phyloP scores from a whole-genome alignment of 257 asterid species.

The Nicotiana tomentosiformis region DNA sequence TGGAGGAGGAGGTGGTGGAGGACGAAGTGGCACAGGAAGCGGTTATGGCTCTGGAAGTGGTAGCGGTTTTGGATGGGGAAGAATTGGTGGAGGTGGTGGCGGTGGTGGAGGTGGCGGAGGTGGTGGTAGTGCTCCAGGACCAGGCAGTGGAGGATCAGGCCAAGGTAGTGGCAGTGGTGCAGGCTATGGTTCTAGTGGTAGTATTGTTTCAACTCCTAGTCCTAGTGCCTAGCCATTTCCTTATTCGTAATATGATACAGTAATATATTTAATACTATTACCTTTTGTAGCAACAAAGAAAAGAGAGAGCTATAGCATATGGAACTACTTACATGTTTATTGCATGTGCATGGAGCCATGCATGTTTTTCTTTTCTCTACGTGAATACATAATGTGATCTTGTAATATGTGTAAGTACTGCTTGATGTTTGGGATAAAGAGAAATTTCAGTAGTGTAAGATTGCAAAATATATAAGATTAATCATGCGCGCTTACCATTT shows the following conservation, averaged over 20 bases:
- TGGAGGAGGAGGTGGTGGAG: not conserved
- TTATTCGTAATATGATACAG: not conserved
- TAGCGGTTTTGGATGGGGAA: not conserved
- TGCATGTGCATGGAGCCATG: not conserved
- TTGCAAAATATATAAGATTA: not conserved
- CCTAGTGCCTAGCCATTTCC: not conserved
- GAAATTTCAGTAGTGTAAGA: not conserved
- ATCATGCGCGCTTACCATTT: not conserved
- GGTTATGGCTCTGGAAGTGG: not conserved
- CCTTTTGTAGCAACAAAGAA: not conserved
- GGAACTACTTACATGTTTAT: not conserved
- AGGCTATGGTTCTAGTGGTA: not conserved
- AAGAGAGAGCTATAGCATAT: not conserved
- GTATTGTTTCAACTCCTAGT: not conserved
- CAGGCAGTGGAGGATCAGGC: not conserved
- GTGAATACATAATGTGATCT: not conserved
- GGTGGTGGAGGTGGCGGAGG: not conserved
- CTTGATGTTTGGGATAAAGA: not conserved
- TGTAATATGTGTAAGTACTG: not conserved
- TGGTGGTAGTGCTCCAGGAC: not conserved
- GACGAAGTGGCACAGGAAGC: not conserved
- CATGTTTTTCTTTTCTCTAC: not conserved
- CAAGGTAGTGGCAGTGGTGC: not conserved
- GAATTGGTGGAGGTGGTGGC: constrained; percentile 11
- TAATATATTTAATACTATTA: not conserved